Base-by-base conservation (phyloP, 2,329 filamentous ascomycete genomes). In the Penicillium verrucosum region DNA sequence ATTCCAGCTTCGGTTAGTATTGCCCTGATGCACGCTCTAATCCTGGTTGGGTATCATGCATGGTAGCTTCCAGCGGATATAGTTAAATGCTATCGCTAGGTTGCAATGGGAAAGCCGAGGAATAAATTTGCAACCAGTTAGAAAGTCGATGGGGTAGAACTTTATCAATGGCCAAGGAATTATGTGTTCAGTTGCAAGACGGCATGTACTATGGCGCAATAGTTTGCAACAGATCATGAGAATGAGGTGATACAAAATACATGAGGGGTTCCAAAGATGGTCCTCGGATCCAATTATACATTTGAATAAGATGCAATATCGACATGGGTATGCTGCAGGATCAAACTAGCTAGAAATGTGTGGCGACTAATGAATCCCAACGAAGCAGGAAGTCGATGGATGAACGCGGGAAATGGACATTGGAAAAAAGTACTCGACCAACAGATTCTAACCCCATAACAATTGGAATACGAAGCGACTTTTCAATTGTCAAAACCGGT, bases 191-290 rank as follows among this genome's bases (percentile, higher is more conserved):
- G 5, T 29, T 34, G 21, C 38, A 18, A 44, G 23, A 11, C 14
- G 14, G 30, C 12, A 37, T 43, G 12, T 4, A 12, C n/a, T 32
- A 56, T 56, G 53, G 53, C 48, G 53, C 53, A 56, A 56, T 56
- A 27, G 4, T 56, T 51, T 51, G 53, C 47, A 37, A 56, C 47
- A 16, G 40, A 21, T 2, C 34, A 25, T 11, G 25, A 34, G 21
- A 12, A 56, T 56, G 53, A 54, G 45, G 54, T 48, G 50, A 54
- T 53, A 9, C 5, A 30, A 29, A 27, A 12, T 10, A 11, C 14
- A 50, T 42, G 36, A 34, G 49, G 54, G 42, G 45, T 9, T 45
- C 10, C 4, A 4, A 5, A 34, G 9, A 14, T 51, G 3, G 18
- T 27, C 43, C 5, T 21, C 27, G 34, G 9, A 3, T 34, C 10